Evolutionary conservation across 1,284 basidiomycete species (phyloP), one percentile per base, ranked within the genome.

Genomic region (Papiliotrema flavescens): DNA sequence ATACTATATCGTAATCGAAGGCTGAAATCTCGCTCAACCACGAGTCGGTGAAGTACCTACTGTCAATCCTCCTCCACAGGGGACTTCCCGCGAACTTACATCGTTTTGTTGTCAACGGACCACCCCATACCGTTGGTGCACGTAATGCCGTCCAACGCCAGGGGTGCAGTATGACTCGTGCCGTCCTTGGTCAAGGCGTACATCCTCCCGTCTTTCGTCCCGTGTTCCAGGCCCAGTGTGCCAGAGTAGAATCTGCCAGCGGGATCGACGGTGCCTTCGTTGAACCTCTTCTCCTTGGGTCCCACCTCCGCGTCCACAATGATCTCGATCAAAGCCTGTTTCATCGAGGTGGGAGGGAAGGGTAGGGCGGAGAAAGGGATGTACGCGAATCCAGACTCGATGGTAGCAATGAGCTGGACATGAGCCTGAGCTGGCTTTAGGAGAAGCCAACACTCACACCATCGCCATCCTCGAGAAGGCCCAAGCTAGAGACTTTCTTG

Each of bases 111-210:
- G 39, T 54, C 57, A 4, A 5, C 15, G 13, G 20, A 43, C 62
- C 62, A 63, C 1, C 44, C 62, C 56, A 61, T 61, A 1, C 62
- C 62, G 28, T 63, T 63, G 5, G 59, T 49, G 49, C 54, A 56
- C 0, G 62, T 63, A 7, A 63, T 35, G 13, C 35, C 49, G 36
- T 57, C 49, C n/a, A 61, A 36, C 2, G 52, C 47, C 6, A 55
- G 42, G 11, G 36, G 22, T 5, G 28, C 47, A 22, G n/a, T 2
- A 17, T n/a, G 28, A 19, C 47, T 20, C 22, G 28, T 32, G 28
- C 28, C 28, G 28, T 32, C 28, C 11, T 6, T 32, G 6, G 42
- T 11, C 13, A 49, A 13, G 4, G 20, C 35, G 19, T 26, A 43
- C 20, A 52, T 19, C 2, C 17, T 20, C 1, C 35, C 41, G n/a